Percentiles rank a stretch among this genome's conserved stretches.
Conservation (phyloP, 108 stramenopile genomes). For the Asterionellopsis glacialis region DNA sequence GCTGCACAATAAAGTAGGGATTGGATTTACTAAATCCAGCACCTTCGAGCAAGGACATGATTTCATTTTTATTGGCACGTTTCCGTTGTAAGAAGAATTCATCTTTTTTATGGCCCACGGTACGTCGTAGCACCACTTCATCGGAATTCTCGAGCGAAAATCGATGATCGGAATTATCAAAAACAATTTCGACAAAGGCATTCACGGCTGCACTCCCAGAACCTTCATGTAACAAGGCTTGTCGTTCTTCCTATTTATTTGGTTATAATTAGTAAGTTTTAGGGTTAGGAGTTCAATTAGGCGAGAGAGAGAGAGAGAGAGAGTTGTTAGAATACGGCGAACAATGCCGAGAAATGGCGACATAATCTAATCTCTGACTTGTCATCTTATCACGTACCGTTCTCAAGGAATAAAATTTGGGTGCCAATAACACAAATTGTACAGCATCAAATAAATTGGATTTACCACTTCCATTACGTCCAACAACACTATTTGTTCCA, state of each 20-base stretch:
- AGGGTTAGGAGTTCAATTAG: no score
- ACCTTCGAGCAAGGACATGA: slow-evolving; percentile 89
- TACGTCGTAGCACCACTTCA: slow-evolving; percentile 95
- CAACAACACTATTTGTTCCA: slow-evolving; percentile 92
- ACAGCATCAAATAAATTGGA: slow-evolving; percentile 97
- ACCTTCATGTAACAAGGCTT: slow-evolving; percentile 90
- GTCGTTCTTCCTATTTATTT: slow-evolving; percentile 73
- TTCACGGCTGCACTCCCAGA: slow-evolving; percentile 83
- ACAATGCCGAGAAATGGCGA: neutral
- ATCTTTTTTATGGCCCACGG: slow-evolving; percentile 98
- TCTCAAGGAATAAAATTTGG: slow-evolving; percentile 85
- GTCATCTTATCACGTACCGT: slow-evolving; percentile 40
- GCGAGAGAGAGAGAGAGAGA: neutral
- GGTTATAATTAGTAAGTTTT: no score
- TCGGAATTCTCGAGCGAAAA: slow-evolving; percentile 88
- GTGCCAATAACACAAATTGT: slow-evolving; percentile 91
- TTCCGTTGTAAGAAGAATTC: slow-evolving; percentile 98
- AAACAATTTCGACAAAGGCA: slow-evolving; percentile 98
- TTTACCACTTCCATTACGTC: slow-evolving; percentile 96
- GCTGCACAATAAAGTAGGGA: slow-evolving; percentile 99
- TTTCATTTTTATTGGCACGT: slow-evolving; percentile 88
- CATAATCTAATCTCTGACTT: neutral
- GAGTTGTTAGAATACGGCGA: neutral
- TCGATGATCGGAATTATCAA: slow-evolving; percentile 96
- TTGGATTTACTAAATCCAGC: slow-evolving; percentile 98